phyloP scores from a whole-genome alignment of 2,329 filamentous ascomycete genomes.

The Polytolypa hystricis region DNA sequence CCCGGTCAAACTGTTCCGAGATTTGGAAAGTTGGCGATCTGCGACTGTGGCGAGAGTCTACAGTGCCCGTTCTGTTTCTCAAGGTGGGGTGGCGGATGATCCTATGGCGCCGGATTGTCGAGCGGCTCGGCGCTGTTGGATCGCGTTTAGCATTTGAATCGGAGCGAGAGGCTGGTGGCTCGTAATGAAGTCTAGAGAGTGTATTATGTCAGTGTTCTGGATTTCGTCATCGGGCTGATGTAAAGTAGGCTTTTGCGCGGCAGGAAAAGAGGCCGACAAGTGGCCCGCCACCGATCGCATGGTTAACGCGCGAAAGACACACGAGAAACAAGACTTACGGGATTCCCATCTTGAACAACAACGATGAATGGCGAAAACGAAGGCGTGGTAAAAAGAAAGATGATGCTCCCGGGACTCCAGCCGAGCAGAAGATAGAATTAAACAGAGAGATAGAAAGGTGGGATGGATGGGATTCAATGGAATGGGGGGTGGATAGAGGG shows the following conservation, averaged over 20 bases:
- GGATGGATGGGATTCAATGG: background rate
- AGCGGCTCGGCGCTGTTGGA: constrained; percentile 42
- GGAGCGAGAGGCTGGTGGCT: constrained; percentile 15
- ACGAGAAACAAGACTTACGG: constrained; percentile 4
- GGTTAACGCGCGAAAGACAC: constrained; percentile 11
- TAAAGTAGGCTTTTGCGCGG: background rate
- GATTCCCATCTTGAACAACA: constrained; percentile 7
- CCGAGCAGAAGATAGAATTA: background rate
- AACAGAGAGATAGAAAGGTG: background rate
- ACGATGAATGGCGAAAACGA: constrained; percentile 1
- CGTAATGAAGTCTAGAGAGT: constrained; percentile 5
- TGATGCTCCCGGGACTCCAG: background rate
- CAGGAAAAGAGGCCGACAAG: background rate
- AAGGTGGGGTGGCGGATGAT: constrained; percentile 6
- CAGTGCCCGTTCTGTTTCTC: constrained; percentile 7
- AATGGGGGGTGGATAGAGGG: too few species aligned
- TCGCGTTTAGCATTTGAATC: constrained; percentile 41
- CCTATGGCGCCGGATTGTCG: constrained; percentile 45
- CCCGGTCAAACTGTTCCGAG: constrained; percentile 24
- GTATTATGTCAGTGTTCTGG: background rate
- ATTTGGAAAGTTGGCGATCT: too few species aligned
- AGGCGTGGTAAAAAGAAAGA: constrained; percentile 7
- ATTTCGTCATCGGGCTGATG: background rate
- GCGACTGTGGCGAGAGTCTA: constrained; percentile 18
- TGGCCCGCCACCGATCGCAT: constrained; percentile 7